Conservation (phyloP, 208 protist genomes). For the Leptomonas seymouri region DNA sequence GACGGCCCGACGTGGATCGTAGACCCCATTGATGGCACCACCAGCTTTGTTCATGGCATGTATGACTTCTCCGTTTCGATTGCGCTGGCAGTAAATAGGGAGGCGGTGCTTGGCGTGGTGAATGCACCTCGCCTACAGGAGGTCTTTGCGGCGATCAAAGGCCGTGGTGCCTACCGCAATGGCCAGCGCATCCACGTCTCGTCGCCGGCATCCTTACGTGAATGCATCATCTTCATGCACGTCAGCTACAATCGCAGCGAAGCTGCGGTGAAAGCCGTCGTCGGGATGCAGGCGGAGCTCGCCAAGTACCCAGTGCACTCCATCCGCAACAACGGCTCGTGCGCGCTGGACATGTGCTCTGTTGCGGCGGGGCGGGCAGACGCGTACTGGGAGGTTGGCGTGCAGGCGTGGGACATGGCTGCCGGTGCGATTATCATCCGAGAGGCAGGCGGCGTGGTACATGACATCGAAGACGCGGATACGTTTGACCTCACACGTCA, state of each 20-base stretch:
- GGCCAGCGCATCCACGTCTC: constrained; percentile 87
- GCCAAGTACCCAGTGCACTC: constrained; percentile 65
- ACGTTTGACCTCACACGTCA: constrained; percentile 56
- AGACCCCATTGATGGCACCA: constrained; percentile 81
- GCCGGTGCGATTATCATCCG: constrained; percentile 84
- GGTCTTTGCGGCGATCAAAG: constrained; percentile 76
- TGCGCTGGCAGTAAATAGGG: constrained; percentile 68
- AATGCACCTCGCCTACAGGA: constrained; percentile 78
- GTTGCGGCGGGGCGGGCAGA: constrained; percentile 80
- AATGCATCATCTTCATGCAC: constrained; percentile 74
- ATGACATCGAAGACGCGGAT: constrained; percentile 74
- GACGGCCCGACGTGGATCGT: constrained; percentile 85
- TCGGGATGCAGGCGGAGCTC: constrained; percentile 71
- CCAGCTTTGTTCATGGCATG: constrained; percentile 81
- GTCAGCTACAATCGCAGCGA: constrained; percentile 54
- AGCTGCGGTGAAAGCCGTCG: constrained; percentile 48
- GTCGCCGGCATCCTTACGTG: constrained; percentile 33
- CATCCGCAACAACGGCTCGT: constrained; percentile 70
- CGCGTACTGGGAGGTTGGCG: constrained; percentile 78
- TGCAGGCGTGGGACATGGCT: constrained; percentile 78
- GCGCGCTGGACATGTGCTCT: constrained; percentile 88
- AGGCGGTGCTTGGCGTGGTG: constrained; percentile 82
- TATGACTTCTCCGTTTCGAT: constrained; percentile 91
- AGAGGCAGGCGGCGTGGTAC: constrained; percentile 89
- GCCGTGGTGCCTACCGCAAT: constrained; percentile 86